A percentile compares a stretch with the other conserved stretches of the same genome.
Evolutionary conservation across 495 filamentous ascomycete species (phyloP).

Genomic region (Entonaema liquescens): DNA sequence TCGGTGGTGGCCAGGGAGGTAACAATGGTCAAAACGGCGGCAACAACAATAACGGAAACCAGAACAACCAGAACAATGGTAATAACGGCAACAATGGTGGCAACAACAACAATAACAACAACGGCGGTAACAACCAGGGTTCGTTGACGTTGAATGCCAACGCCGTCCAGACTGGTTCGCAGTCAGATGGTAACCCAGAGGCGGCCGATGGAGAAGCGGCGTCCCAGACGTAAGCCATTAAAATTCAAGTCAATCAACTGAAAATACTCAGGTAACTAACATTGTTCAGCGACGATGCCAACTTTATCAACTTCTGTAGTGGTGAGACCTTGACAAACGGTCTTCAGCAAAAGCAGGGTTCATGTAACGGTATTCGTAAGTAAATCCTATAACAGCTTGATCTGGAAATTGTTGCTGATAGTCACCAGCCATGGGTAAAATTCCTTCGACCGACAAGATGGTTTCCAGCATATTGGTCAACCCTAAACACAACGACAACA

Average conservation of each 20-base stretch:
- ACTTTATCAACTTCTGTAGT: constrained; percentile 76
- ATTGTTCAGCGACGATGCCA: constrained; percentile 55
- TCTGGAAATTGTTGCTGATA: constrained; percentile 33
- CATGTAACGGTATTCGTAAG: constrained; percentile 76
- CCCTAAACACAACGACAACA: constrained; percentile 59
- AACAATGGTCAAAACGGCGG: constrained; percentile 25
- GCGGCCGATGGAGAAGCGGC: constrained; percentile 61
- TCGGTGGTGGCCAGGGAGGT: constrained; percentile 21
- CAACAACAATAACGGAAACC: constrained; percentile 20
- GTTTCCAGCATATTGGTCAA: constrained; percentile 69
- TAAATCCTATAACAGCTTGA: constrained; percentile 39
- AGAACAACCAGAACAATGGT: constrained; percentile 23
- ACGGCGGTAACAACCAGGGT: constrained; percentile 35
- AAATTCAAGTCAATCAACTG: neutral
- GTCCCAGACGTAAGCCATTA: constrained; percentile 60
- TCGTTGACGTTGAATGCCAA: constrained; percentile 51
- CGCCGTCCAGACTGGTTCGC: constrained; percentile 61
- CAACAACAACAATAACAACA: constrained; percentile 20
- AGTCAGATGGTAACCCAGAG: constrained; percentile 47
- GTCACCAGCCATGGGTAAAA: constrained; percentile 71
- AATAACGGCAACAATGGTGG: constrained; percentile 12
- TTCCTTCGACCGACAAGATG: constrained; percentile 70
- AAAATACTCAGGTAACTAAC: constrained; percentile 28
- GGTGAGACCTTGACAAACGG: constrained; percentile 77
- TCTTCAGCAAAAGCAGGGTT: constrained; percentile 68